phyloP scores from a whole-genome alignment of 768 basidiomycete genomes.

The Tylopilus plumbeoviolaceoides region DNA sequence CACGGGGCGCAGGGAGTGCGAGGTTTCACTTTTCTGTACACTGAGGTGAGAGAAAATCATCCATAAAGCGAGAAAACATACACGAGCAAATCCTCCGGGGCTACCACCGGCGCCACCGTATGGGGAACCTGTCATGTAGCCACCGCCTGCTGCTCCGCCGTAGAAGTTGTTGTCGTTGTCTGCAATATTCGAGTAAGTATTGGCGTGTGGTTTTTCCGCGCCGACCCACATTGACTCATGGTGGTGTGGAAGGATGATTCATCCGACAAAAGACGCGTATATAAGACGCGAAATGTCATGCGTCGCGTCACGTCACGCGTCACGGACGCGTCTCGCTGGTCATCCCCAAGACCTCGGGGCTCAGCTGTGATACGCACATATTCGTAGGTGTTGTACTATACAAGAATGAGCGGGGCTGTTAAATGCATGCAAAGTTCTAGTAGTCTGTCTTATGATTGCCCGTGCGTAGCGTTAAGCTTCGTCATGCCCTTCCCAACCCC shows the following conservation, averaged over 20 bases:
- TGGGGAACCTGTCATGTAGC: slow-evolving; percentile 59
- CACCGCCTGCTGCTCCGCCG: slow-evolving; percentile 44
- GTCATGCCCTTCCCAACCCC: slow-evolving; percentile 67
- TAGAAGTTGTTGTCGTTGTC: slow-evolving; percentile 41
- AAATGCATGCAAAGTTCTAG: slow-evolving; percentile 2
- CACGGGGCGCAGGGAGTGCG: slow-evolving; percentile 62
- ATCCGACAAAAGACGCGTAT: slow-evolving; percentile 20
- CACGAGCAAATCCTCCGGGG: slow-evolving; percentile 49
- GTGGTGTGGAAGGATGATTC: slow-evolving; percentile 4
- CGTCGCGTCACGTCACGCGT: slow-evolving; percentile 14
- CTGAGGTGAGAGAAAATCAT: not conserved
- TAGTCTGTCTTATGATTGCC: slow-evolving; percentile 19
- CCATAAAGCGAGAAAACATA: slow-evolving; percentile 22
- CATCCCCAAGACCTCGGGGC: not conserved
- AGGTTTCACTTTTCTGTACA: slow-evolving; percentile 34
- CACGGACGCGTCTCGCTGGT: too few species aligned
- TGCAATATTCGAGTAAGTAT: slow-evolving; percentile 11
- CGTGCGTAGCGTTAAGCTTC: slow-evolving; percentile 45
- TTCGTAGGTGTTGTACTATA: slow-evolving; percentile 12
- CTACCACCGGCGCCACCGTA: slow-evolving; percentile 53
- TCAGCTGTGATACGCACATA: not conserved
- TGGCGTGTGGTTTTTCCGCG: not conserved
- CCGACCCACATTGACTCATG: slow-evolving; percentile 44
- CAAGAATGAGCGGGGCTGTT: slow-evolving; percentile 28
- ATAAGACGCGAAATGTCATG: slow-evolving; percentile 27